phyloP scores from a whole-genome alignment of 2,329 filamentous ascomycete genomes.

The Lasiodiplodia gonubiensis region DNA sequence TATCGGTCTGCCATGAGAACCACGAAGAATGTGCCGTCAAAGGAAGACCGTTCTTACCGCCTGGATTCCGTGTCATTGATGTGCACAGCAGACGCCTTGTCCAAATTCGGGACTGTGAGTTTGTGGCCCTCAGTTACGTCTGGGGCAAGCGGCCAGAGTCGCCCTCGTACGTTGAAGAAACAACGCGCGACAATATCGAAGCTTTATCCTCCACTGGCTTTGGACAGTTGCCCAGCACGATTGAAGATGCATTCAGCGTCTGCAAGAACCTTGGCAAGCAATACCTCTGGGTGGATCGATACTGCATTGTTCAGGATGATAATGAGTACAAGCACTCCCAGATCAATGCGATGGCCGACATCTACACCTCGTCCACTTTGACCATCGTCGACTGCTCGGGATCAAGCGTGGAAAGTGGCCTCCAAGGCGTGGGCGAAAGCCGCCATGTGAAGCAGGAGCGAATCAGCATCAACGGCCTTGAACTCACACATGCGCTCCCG shows the following conservation, averaged over 20 bases:
- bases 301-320: slow-evolving; percentile 4
- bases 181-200: no score
- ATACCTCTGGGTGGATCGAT: background rate
- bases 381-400: background rate
- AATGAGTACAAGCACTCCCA: background rate
- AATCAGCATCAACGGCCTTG: background rate
- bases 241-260: background rate
- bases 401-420: background rate
- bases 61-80: no score
- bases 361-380: background rate
- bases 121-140: no score
- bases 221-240: background rate
- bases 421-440: background rate
- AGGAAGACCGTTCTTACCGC: no score
- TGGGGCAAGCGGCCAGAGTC: no score
- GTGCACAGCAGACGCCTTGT: no score
- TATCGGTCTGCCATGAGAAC: rapidly evolving
- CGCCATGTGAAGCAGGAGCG: background rate
- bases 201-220: no score
- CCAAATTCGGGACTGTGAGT: no score
- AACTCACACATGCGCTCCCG: background rate
- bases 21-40: no score
- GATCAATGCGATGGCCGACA: background rate
- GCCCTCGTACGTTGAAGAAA: no score
- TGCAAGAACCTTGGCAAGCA: background rate